These are phyloP conservation scores for Laguncularia racemosa DNA, from an alignment of 345 rosid species.

Conservation along the genomic window DNA sequence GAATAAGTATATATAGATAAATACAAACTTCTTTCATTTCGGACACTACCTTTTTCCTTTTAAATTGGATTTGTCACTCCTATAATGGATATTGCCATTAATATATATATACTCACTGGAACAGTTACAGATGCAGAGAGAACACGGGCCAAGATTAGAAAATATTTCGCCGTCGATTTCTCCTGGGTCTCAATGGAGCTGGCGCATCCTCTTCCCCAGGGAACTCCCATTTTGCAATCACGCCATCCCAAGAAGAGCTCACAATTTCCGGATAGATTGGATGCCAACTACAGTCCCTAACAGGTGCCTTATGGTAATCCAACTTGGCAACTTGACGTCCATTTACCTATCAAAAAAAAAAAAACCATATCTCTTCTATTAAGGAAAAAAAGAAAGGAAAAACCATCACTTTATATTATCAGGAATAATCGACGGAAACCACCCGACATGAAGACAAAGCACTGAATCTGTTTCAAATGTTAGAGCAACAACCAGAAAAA, in stretches of 20 bases:
- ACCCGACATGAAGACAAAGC: too few relatives aligned
- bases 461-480: too few relatives aligned
- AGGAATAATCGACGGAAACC: neutral
- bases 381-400: neutral
- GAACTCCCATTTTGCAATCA: constrained; percentile 50
- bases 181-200: neutral
- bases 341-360: constrained; percentile 33
- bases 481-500: too few relatives aligned
- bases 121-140: too few relatives aligned
- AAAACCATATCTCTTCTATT: neutral
- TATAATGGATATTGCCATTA: too few relatives aligned
- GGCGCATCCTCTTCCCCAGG: constrained; percentile 18
- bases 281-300: constrained; percentile 73
- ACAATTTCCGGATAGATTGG: constrained; percentile 43
- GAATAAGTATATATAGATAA: too few relatives aligned
- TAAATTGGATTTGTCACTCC: too few relatives aligned
- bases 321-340: constrained; percentile 45
- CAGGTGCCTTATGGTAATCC: constrained; percentile 26
- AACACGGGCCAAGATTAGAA: neutral
- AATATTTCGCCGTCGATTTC: constrained; percentile 1
- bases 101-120: too few relatives aligned
- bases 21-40: too few relatives aligned
- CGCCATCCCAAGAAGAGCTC: constrained; percentile 59
- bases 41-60: too few relatives aligned
- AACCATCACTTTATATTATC: neutral